phyloP scores from a whole-genome alignment of 371 early-diverging fungal species.

The Actinomucor elegans region DNA sequence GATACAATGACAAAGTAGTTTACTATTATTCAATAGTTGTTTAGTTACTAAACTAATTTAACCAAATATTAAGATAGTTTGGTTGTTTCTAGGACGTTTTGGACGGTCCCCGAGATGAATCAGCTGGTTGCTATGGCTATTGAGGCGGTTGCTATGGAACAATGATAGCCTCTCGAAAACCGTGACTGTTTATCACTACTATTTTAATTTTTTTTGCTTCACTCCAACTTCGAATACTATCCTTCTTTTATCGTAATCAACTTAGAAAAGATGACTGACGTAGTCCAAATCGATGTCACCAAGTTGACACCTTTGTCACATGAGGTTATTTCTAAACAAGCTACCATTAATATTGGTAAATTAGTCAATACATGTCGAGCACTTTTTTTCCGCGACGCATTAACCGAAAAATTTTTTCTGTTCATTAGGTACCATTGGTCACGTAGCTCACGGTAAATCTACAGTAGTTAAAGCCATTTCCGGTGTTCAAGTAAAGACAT shows the following conservation, averaged over 20 bases:
- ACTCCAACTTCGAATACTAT: background rate
- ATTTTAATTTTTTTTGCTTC: background rate
- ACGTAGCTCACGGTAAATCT: constrained; percentile 99
- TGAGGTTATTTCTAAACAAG: constrained; percentile 96
- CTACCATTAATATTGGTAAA: constrained; percentile 99
- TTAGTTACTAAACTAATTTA: too few relatives aligned
- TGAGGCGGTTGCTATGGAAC: too few relatives aligned
- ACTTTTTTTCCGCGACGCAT: background rate
- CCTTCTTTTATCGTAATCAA: background rate
- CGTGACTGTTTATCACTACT: constrained; percentile 6
- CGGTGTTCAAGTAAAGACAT: constrained; percentile 82
- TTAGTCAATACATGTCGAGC: background rate
- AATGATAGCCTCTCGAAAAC: too few relatives aligned
- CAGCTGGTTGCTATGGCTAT: too few relatives aligned
- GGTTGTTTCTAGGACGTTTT: too few relatives aligned
- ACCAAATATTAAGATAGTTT: too few relatives aligned
- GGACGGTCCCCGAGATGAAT: too few relatives aligned
- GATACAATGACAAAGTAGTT: too few relatives aligned
- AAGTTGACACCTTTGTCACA: constrained; percentile 78
- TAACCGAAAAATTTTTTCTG: constrained; percentile 11
- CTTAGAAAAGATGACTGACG: constrained; percentile 19
- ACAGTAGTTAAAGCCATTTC: constrained; percentile 99
- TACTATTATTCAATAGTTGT: too few relatives aligned
- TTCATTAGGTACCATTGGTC: constrained; percentile 97
- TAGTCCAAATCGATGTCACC: constrained; percentile 41